Evolutionary conservation across 2,329 filamentous ascomycete species (phyloP).

Genomic region (Colletotrichum neosansevieriae): DNA sequence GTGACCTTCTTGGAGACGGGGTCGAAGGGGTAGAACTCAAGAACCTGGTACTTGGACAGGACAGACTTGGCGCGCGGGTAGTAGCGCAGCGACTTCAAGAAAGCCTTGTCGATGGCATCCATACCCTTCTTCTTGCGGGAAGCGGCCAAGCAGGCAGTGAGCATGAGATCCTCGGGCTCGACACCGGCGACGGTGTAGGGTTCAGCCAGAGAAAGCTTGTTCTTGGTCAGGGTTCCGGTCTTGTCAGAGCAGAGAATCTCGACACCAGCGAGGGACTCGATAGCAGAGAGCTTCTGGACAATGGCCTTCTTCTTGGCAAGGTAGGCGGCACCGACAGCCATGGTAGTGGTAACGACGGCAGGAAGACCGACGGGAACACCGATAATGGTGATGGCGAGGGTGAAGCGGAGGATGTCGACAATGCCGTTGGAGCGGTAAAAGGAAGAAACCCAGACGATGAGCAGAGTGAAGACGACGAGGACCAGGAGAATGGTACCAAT

Average conservation of each 20-base stretch:
- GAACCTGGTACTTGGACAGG: constrained; percentile 84
- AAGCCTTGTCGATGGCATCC: constrained; percentile 94
- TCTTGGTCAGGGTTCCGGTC: constrained; percentile 93
- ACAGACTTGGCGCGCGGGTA: constrained; percentile 87
- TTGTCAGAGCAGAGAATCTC: constrained; percentile 96
- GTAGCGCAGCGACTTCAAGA: constrained; percentile 85
- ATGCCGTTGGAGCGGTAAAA: constrained; percentile 91
- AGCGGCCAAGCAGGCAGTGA: constrained; percentile 89
- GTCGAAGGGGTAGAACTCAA: constrained; percentile 90
- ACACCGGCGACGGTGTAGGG: constrained; percentile 87
- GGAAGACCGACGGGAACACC: constrained; percentile 94
- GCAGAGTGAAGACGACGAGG: constrained; percentile 82
- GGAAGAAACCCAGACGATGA: constrained; percentile 86
- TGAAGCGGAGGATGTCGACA: constrained; percentile 84
- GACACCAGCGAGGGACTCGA: constrained; percentile 91
- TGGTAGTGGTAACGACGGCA: constrained; percentile 92
- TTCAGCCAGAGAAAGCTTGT: constrained; percentile 89
- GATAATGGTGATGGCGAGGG: constrained; percentile 89
- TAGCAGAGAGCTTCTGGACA: constrained; percentile 91
- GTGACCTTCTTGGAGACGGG: constrained; percentile 94
- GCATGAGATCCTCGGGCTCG: constrained; percentile 88
- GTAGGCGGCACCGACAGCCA: constrained; percentile 93
- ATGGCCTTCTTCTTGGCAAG: constrained; percentile 94
- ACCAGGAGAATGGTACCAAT: constrained; percentile 86
- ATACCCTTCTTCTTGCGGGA: constrained; percentile 97